Percentiles rank a stretch among this genome's conserved stretches.
Evolutionary conservation across 805 yeast species (phyloP).

Genomic region (Ogataea ganodermae): DNA sequence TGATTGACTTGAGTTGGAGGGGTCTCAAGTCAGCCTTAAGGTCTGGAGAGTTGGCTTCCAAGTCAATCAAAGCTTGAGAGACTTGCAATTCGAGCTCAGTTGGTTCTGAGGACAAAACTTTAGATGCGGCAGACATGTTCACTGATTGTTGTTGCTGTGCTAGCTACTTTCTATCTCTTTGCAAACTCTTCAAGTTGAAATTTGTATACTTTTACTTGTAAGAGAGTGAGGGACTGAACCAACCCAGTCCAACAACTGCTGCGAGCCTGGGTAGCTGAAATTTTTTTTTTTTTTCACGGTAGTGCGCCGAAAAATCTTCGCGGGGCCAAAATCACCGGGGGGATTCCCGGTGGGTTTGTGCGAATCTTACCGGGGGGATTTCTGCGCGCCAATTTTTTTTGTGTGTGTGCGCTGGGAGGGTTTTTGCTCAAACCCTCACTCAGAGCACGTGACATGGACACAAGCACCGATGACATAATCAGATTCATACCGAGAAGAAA

Average conservation of each 20-base stretch:
- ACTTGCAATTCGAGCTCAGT: conserved; percentile 98
- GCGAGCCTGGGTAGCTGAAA: not conserved
- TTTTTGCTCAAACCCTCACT: conserved; percentile 3
- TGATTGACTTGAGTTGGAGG: conserved; percentile 97
- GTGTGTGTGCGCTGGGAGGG: conserved; percentile 6
- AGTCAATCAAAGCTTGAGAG: conserved; percentile 97
- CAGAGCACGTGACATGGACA: conserved; percentile 6
- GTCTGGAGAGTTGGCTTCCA: conserved; percentile 91
- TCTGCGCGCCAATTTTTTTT: not conserved
- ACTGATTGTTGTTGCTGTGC: conserved; percentile 11
- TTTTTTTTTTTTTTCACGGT: conserved; percentile 7
- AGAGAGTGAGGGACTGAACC: conserved; percentile 3
- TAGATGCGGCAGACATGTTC: conserved; percentile 94
- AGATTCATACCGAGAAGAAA: not conserved
- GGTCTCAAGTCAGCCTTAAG: conserved; percentile 98
- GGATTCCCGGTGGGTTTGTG: conserved; percentile 7
- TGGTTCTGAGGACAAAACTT: conserved; percentile 94
- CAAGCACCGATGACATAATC: no score
- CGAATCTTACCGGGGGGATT: no score
- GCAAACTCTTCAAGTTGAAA: conserved; percentile 3
- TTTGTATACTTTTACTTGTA: not conserved
- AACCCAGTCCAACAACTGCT: conserved; percentile 3
- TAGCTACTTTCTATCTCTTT: not conserved
- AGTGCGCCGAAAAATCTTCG: conserved; percentile 3
- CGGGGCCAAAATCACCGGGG: not conserved